These are phyloP conservation scores for Sporothrix pallida DNA, from an alignment of 2,329 filamentous ascomycete species.

Conservation along the genomic window DNA sequence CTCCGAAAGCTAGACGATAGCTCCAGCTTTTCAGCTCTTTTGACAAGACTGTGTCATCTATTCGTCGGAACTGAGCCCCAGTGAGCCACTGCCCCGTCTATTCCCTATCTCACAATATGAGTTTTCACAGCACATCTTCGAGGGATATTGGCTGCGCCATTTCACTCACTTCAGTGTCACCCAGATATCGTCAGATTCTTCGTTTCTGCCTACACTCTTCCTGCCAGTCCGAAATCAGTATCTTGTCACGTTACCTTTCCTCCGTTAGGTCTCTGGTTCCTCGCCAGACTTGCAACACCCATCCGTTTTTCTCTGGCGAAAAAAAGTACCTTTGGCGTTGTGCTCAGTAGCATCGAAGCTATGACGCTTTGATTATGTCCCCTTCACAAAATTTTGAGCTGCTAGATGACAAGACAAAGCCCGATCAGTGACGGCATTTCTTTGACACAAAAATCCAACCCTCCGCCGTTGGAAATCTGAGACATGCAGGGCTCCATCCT, in stretches of 20 bases:
- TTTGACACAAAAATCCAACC: not conserved
- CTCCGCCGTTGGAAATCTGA: not conserved
- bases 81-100: not conserved
- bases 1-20: not conserved
- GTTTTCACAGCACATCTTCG: not conserved
- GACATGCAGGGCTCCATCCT: not conserved
- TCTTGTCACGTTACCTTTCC: not conserved
- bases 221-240: conserved; percentile 11
- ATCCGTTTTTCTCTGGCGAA: not conserved
- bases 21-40: not conserved
- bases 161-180: not conserved
- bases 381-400: not conserved
- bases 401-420: conserved; percentile 4
- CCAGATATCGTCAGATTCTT: not conserved
- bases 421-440: too few relatives aligned
- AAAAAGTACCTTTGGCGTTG: too few relatives aligned
- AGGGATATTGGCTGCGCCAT: too few relatives aligned
- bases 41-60: not conserved
- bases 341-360: conserved; percentile 11
- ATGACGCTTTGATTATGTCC: conserved; percentile 26
- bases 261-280: not conserved
- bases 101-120: not conserved
- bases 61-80: not conserved
- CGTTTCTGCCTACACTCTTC: not conserved
- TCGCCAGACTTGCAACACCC: not conserved